phyloP scores from a whole-genome alignment of 129 eudicot genomes.

The Centaurea solstitialis region DNA sequence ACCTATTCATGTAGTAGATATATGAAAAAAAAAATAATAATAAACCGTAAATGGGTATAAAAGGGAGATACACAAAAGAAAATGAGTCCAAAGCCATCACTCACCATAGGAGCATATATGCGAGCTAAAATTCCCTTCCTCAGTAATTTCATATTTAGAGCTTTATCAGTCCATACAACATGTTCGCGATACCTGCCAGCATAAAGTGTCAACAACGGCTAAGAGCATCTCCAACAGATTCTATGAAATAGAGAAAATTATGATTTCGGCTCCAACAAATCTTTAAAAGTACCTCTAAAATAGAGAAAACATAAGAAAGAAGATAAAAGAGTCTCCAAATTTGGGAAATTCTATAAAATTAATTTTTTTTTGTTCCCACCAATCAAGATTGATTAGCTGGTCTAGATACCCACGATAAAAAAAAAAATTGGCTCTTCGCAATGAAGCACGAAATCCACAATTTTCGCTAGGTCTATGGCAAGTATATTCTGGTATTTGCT shows the following conservation, averaged over 20 bases:
- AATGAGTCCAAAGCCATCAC: neutral
- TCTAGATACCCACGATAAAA: too few species aligned
- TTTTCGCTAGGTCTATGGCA: neutral
- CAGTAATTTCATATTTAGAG: conserved; percentile 44
- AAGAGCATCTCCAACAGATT: neutral
- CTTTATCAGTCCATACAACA: conserved; percentile 62
- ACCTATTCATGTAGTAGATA: conserved; percentile 33
- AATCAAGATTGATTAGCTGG: neutral
- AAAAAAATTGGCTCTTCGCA: neutral
- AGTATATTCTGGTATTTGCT: neutral
- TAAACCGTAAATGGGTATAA: neutral
- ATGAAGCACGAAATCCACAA: neutral
- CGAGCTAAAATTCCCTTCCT: conserved; percentile 63
- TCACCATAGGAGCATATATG: conserved; percentile 70
- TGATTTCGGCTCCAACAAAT: neutral
- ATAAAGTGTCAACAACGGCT: conserved; percentile 4
- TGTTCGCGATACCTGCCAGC: conserved; percentile 61
- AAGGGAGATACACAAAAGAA: neutral
- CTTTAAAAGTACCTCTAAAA: neutral
- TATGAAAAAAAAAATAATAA: neutral
- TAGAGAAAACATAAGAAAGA: neutral
- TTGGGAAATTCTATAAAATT: neutral
- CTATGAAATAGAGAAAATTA: neutral
- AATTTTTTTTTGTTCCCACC: neutral
- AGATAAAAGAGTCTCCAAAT: neutral